These are phyloP conservation scores for Fallopia convolvulus DNA, from an alignment of 148 eudicot species.

Conservation along the genomic window DNA sequence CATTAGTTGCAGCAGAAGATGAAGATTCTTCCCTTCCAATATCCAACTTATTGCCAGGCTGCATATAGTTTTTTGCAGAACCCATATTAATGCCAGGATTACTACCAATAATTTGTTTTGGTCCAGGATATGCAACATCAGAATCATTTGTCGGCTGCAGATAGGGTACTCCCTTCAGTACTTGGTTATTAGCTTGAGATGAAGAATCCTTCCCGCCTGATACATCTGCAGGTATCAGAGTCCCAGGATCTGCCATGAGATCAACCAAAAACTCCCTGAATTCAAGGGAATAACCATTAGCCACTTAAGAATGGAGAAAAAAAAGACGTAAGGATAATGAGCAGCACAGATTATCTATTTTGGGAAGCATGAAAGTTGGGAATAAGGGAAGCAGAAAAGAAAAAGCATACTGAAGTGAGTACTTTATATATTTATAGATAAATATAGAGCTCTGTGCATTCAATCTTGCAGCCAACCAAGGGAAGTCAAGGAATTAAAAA, in stretches of 20 bases:
- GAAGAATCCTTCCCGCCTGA: conserved; percentile 44
- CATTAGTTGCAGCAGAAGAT: neutral
- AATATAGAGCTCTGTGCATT: neutral
- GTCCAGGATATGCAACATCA: conserved; percentile 26
- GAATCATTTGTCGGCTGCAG: conserved; percentile 34
- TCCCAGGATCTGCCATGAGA: conserved; percentile 99
- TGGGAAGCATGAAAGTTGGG: neutral
- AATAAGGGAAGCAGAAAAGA: neutral
- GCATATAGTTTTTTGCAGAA: conserved; percentile 20
- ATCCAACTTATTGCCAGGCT: conserved; percentile 1
- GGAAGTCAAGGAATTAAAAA: neutral
- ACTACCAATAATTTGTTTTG: conserved; percentile 21
- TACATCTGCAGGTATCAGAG: conserved; percentile 80
- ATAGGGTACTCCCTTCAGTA: conserved; percentile 30
- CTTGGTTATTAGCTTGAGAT: conserved; percentile 35
- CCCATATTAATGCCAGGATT: conserved; percentile 23
- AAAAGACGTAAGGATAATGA: neutral
- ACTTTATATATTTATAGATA: neutral
- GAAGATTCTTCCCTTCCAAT: neutral
- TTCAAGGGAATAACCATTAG: neutral
- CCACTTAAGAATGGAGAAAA: neutral
- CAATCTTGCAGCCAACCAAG: neutral
- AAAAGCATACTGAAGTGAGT: neutral
- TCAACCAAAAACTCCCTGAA: conserved; percentile 94
- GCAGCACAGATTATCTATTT: neutral